Evolutionary conservation across 2,329 filamentous ascomycete species (phyloP).

Genomic region (Sporothrix pallida): DNA sequence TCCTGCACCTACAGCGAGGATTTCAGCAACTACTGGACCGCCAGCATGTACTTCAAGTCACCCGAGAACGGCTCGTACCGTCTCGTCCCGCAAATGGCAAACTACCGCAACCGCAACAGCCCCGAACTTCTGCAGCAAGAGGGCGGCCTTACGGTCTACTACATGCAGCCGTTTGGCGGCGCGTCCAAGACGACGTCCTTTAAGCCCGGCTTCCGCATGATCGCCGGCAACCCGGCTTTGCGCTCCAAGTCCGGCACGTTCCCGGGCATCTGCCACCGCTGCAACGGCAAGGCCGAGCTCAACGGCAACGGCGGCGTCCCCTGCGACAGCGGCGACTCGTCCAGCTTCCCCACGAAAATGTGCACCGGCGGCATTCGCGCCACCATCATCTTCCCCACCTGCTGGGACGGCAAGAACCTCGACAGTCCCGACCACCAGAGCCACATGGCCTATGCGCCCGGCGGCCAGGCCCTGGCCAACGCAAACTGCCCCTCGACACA

Average conservation of each 20-base stretch:
- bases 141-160: slow-evolving; percentile 48
- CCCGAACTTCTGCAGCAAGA: slow-evolving; percentile 34
- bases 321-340: slow-evolving; percentile 55
- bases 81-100: slow-evolving; percentile 43
- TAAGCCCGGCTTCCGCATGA: slow-evolving; percentile 55
- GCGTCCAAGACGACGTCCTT: slow-evolving; percentile 49
- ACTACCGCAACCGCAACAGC: slow-evolving; percentile 37
- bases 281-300: slow-evolving; percentile 48
- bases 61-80: slow-evolving; percentile 34
- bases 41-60: slow-evolving; percentile 40
- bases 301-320: slow-evolving; percentile 51
- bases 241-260: slow-evolving; percentile 44
- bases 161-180: slow-evolving; percentile 38
- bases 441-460: slow-evolving; percentile 54
- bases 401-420: slow-evolving; percentile 60
- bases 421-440: slow-evolving; percentile 55
- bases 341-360: slow-evolving; percentile 57
- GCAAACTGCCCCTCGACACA: slow-evolving; percentile 54
- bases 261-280: slow-evolving; percentile 50
- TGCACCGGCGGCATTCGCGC: slow-evolving; percentile 44
- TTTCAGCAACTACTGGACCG: slow-evolving; percentile 47
- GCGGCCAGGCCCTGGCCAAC: slow-evolving; percentile 53
- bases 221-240: slow-evolving; percentile 42
- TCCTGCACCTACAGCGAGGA: slow-evolving; percentile 45
- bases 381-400: slow-evolving; percentile 55